A percentile compares a stretch with the other conserved stretches of the same genome.
Evolutionary conservation across 257 asterid species (phyloP).

Genomic region (Plantago elongata): DNA sequence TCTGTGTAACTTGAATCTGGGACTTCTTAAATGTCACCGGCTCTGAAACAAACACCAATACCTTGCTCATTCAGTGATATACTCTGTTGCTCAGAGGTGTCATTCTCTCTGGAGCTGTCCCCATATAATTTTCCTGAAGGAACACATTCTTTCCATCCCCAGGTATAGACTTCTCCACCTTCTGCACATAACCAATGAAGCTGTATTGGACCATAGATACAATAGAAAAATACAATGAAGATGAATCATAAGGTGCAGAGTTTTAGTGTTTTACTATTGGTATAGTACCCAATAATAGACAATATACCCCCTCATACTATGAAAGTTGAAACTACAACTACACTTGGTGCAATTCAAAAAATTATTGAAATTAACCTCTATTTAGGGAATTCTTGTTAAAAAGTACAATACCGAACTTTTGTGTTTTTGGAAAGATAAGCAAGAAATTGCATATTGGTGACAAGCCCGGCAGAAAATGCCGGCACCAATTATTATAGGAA

Average conservation of each 20-base stretch:
- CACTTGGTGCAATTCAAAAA: too few species aligned
- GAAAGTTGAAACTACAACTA: too few species aligned
- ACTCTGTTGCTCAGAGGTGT: constrained; percentile 41
- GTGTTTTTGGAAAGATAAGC: too few species aligned
- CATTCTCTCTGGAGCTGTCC: constrained; percentile 61
- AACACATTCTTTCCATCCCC: constrained; percentile 99
- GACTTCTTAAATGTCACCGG: constrained; percentile 27
- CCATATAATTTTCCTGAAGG: constrained; percentile 83
- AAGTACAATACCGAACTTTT: too few species aligned
- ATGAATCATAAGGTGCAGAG: neutral
- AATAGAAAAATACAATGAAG: constrained; percentile 1
- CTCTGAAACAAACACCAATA: constrained; percentile 31
- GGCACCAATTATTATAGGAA: too few species aligned
- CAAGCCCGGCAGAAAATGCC: too few species aligned
- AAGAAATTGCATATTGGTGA: too few species aligned
- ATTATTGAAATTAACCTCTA: too few species aligned
- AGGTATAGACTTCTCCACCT: constrained; percentile 79
- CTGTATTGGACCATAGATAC: constrained; percentile 4
- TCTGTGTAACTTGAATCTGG: constrained; percentile 27
- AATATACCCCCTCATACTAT: too few species aligned
- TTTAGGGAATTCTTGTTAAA: too few species aligned
- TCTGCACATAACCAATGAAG: constrained; percentile 43
- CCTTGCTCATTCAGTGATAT: constrained; percentile 57
- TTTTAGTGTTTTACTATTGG: too few species aligned
- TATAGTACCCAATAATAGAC: too few species aligned